phyloP scores from a whole-genome alignment of 1,139 yeast genomes.

The Waltiozyma sp. region DNA sequence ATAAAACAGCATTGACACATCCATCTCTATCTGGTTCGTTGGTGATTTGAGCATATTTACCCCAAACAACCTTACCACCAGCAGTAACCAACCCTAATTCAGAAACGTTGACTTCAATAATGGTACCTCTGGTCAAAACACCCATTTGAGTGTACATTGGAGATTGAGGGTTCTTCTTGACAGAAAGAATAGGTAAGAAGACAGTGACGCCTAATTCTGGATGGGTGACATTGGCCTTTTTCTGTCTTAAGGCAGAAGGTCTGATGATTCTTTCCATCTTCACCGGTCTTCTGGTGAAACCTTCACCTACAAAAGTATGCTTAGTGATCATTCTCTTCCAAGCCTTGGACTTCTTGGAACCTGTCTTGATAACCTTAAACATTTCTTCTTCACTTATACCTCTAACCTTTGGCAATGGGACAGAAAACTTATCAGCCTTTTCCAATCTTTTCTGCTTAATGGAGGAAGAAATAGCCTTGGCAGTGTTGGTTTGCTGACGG shows the following conservation, averaged over 20 bases:
- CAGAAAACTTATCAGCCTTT: constrained; percentile 92
- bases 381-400: constrained; percentile 98
- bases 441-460: constrained; percentile 96
- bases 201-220: constrained; percentile 96
- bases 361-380: constrained; percentile 95
- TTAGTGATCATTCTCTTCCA: constrained; percentile 99
- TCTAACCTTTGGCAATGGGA: constrained; percentile 93
- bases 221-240: constrained; percentile 97
- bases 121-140: constrained; percentile 95
- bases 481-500: constrained; percentile 88
- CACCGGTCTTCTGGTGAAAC: constrained; percentile 96
- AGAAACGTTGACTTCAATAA: constrained; percentile 94
- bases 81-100: constrained; percentile 97
- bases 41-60: constrained; percentile 97
- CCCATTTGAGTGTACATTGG: constrained; percentile 98
- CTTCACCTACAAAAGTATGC: constrained; percentile 98
- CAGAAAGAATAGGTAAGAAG: constrained; percentile 84
- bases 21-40: constrained; percentile 99
- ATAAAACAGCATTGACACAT: constrained; percentile 91
- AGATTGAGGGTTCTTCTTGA: constrained; percentile 96
- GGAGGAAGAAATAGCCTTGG: constrained; percentile 89
- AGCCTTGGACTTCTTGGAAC: constrained; percentile 72
- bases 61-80: constrained; percentile 99
- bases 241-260: constrained; percentile 94
- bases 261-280: constrained; percentile 96